Evolutionary conservation across 73 alveolate genomes (phyloP).

Genomic region (Paramecium sexaurelia): DNA sequence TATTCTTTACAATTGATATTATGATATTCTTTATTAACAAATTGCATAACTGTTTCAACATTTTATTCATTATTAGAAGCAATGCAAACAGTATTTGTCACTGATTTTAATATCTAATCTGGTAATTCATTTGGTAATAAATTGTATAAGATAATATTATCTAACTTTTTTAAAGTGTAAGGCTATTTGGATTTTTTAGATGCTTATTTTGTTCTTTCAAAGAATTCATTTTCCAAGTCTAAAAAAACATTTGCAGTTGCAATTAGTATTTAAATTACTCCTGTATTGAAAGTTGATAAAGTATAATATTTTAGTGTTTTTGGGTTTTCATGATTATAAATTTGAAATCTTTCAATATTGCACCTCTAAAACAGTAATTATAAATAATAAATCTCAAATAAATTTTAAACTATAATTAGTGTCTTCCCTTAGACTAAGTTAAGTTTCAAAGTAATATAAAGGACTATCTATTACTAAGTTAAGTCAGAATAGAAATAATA

Average conservation of each 20-base stretch:
- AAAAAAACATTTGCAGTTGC: constrained; percentile 46
- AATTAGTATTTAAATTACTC: constrained; percentile 42
- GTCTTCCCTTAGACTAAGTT: constrained; percentile 25
- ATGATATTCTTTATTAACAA: neutral
- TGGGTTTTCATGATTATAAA: constrained; percentile 68
- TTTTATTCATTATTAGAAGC: constrained; percentile 25
- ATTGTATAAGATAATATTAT: constrained; percentile 49
- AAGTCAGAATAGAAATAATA: neutral
- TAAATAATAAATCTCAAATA: neutral
- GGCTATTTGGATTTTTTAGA: neutral
- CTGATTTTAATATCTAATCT: neutral
- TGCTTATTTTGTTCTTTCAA: constrained; percentile 23
- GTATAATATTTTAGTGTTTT: constrained; percentile 57
- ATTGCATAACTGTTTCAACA: constrained; percentile 47
- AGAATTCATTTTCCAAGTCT: constrained; percentile 53
- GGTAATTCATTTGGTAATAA: constrained; percentile 8
- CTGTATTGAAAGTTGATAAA: constrained; percentile 64
- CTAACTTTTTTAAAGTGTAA: constrained; percentile 50
- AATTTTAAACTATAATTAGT: neutral
- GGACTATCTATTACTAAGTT: neutral
- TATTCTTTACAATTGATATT: constrained; percentile 51
- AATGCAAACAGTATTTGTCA: neutral
- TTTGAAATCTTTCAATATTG: constrained; percentile 14
- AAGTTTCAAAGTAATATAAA: constrained; percentile 5
- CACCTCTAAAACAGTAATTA: constrained; percentile 27